Base-by-base conservation (phyloP, 1,284 basidiomycete species). In the Cutaneotrichosporon cutaneum region DNA sequence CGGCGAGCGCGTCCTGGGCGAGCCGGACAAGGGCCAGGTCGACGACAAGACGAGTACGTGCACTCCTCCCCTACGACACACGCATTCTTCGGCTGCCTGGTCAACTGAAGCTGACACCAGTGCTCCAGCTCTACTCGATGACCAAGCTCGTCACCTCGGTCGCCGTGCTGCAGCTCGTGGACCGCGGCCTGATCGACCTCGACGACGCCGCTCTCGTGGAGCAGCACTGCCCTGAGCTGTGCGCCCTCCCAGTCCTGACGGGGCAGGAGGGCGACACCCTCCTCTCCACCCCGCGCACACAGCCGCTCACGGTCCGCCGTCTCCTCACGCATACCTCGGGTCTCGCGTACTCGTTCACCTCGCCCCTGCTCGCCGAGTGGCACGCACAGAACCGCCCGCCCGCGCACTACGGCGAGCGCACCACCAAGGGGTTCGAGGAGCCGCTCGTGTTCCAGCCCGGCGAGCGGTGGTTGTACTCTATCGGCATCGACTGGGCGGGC, bases 401-500 rank as follows among this genome's bases (percentile, higher is more conserved):
- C 47, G 30, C 70, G 67, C 3, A 64, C 71, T 58, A 68, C 66
- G 24, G 58, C 72, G 14, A 47, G 47, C 48, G 48, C 35, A 35
- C 50, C 16, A 27, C 54, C 16, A 64, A 61, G 26, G 62, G 62
- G 3, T 64, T 51, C 56, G n/a, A 56, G 18, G 52, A 56, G 26
- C 70, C 70, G 3, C 63, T 67, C n/a, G 42, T 72, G 16, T 76
- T 66, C 56, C 70, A 76, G 48, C 76, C 75, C 7, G 75, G 74
- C 2, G 69, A 66, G 2, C 54, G 56, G 5, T 78, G 63, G 60
- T 26, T 21, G 32, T 77, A 77, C 66, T 59, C 60, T 9, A 63
- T 65, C 42, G 72, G 73, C 0, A 75, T 77, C 33, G 80, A 81
- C 59, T 77, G 72, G 73, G 68, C 71, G 33, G 77, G 72, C 2